Evolutionary conservation across 1,284 basidiomycete species (phyloP), one percentile per base, ranked within the genome.

Genomic region (Pascua sp.): DNA sequence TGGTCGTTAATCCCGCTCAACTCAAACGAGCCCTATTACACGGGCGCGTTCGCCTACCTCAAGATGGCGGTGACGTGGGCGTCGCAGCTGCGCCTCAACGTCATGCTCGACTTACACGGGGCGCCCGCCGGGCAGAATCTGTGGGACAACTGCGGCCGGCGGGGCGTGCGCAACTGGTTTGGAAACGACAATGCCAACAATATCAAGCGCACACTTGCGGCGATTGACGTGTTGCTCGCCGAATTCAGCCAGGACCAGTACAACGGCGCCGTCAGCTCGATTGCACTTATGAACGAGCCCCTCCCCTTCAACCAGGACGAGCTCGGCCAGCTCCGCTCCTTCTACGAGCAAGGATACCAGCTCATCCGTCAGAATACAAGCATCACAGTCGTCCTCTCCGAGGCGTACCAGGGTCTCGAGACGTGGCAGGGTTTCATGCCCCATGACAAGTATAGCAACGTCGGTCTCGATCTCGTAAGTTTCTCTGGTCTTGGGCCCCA

Each of bases 141-240:
- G 8, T 90, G 85, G 56, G 90, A 92, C 76, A 91, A 91, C 77
- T 90, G 87, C 12, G 91, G 91, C 7, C 86, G 86, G 44, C 82
- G 79, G 54, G 80, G 86, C 51, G 65, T 78, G 15, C 87, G 89
- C 10, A 65, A 77, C 39, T 96, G 91, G 92, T 86, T 89, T 13
- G 24, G 24, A 32, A 32, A 32, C 7, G 81, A 81, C 4, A 82
- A 83, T 56, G 77, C 81, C 57, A 81, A 80, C 16, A 86, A 91
- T 66, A 81, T 92, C 42, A 79, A 82, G 47, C 84, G 91, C 40
- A 88, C 89, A 3, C 80, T 88, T 68, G 76, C 79, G 10, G 81
- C 91, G 60, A 83, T 94, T 66, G 82, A 85, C 69, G 47, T 17
- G 4, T 80, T 92, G 44, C 82, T 82, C 2, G 15, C 50, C n/a